Percentiles rank a stretch among this genome's conserved stretches.
Evolutionary conservation across 306 rosid species (phyloP).

Genomic region (Lathyrus aphaca): DNA sequence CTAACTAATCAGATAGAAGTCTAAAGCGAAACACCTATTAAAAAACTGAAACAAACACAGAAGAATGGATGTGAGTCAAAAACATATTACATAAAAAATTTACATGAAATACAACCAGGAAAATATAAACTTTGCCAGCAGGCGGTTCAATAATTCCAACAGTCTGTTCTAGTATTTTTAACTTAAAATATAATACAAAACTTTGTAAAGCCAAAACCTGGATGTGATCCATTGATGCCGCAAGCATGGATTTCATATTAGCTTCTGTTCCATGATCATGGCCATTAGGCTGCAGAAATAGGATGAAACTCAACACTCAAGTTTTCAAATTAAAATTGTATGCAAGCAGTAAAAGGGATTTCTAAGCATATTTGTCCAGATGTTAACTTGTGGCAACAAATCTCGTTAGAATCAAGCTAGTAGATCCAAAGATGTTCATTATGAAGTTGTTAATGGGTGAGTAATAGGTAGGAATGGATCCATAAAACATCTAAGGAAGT

Average conservation of each 20-base stretch:
- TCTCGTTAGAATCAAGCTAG: constrained; percentile 14
- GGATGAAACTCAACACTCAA: constrained; percentile 34
- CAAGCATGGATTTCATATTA: constrained; percentile 64
- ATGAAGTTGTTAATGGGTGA: background rate
- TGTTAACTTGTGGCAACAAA: constrained; percentile 1
- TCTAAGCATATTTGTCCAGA: background rate
- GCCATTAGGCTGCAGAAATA: constrained; percentile 80
- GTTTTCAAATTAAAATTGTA: constrained; percentile 3
- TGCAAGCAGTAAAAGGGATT: constrained; percentile 22
- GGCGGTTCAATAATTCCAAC: constrained; percentile 16
- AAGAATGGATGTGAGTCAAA: background rate
- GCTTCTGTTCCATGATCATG: constrained; percentile 77
- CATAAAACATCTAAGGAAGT: background rate
- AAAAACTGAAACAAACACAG: constrained; percentile 14
- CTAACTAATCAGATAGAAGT: constrained; percentile 9
- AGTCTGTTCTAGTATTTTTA: constrained; percentile 14
- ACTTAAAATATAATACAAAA: constrained; percentile 27
- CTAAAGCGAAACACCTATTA: background rate
- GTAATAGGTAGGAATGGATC: background rate
- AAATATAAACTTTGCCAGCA: constrained; percentile 16
- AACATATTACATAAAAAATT: constrained; percentile 25
- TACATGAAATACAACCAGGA: constrained; percentile 13
- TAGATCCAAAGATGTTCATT: constrained; percentile 14
- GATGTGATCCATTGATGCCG: constrained; percentile 81
- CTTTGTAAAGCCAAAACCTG: constrained; percentile 58